Evolutionary conservation across 495 filamentous ascomycete species (phyloP).

Genomic region (Lasiosphaeriaceae sp.): DNA sequence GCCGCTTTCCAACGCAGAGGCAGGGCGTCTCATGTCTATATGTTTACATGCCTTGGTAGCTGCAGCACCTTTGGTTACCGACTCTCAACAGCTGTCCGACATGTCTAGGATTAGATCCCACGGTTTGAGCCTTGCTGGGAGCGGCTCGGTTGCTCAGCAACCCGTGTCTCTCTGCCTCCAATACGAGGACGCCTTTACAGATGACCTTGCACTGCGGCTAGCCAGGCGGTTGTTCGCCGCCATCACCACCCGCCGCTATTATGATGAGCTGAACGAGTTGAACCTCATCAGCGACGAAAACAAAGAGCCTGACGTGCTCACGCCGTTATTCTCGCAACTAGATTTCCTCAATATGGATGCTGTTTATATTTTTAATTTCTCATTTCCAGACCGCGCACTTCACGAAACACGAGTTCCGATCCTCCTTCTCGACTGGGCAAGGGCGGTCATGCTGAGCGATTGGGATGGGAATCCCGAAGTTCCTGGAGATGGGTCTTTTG

Average conservation of each 20-base stretch:
- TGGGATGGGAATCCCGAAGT: constrained; percentile 76
- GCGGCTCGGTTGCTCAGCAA: constrained; percentile 33
- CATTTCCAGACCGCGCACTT: constrained; percentile 40
- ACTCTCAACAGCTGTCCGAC: constrained; percentile 40
- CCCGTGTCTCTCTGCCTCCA: constrained; percentile 45
- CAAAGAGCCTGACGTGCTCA: constrained; percentile 40
- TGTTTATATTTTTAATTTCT: constrained; percentile 40
- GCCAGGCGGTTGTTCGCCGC: constrained; percentile 48
- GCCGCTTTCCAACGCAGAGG: constrained; percentile 39
- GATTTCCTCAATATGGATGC: constrained; percentile 41
- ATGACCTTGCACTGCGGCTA: constrained; percentile 48
- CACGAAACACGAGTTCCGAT: constrained; percentile 52
- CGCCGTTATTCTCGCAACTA: constrained; percentile 44
- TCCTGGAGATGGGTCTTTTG: constrained; percentile 59
- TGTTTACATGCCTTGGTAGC: constrained; percentile 52
- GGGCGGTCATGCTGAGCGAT: constrained; percentile 66
- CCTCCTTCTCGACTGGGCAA: constrained; percentile 72
- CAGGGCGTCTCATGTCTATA: constrained; percentile 48
- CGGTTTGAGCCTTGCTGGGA: constrained; percentile 34
- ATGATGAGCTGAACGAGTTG: constrained; percentile 38
- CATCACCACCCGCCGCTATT: constrained; percentile 45
- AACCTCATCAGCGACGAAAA: constrained; percentile 18
- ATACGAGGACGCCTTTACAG: constrained; percentile 53
- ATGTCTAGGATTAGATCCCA: constrained; percentile 52
- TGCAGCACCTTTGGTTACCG: constrained; percentile 44